A percentile compares a stretch with the other conserved stretches of the same genome.
phyloP scores from a whole-genome alignment of 805 yeast genomes.

The Brettanomyces custersianus region DNA sequence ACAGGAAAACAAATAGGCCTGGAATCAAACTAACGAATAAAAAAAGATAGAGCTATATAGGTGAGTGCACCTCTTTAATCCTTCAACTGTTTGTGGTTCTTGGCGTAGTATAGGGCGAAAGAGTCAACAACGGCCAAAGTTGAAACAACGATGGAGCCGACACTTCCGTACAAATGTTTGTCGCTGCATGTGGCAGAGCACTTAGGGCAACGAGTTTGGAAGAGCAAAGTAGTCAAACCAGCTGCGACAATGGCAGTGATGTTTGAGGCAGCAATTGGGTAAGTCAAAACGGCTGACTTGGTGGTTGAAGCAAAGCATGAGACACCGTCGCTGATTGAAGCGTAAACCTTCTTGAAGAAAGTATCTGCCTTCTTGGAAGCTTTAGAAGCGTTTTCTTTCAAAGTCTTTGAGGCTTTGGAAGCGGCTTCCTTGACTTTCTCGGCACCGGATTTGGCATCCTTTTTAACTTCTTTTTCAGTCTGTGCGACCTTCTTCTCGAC shows the following conservation, averaged over 20 bases:
- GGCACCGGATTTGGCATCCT: conserved; percentile 4
- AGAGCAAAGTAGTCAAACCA: conserved; percentile 2
- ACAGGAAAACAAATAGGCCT: neutral
- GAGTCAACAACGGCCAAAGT: conserved; percentile 4
- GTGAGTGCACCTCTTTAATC: neutral
- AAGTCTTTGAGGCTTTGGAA: conserved; percentile 8
- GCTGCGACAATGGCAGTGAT: conserved; percentile 6
- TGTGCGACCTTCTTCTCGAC: conserved; percentile 4
- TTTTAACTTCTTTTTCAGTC: neutral
- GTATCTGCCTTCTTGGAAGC: conserved; percentile 12
- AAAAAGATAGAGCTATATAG: neutral
- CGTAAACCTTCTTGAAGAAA: conserved; percentile 10
- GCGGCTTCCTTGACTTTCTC: conserved; percentile 8
- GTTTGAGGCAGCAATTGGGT: conserved; percentile 17
- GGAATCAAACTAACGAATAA: conserved; percentile 1
- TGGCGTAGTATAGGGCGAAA: conserved; percentile 1
- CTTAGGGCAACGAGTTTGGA: conserved; percentile 1
- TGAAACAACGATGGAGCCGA: neutral
- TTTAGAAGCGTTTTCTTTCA: conserved; percentile 7
- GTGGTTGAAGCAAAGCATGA: conserved; percentile 8
- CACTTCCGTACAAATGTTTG: conserved; percentile 1
- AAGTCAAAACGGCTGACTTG: conserved; percentile 10
- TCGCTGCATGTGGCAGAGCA: neutral
- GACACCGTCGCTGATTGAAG: conserved; percentile 7
- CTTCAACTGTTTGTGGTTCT: neutral